These are phyloP conservation scores for Canavalia ensiformis DNA, from an alignment of 306 rosid species.

Conservation along the genomic window DNA sequence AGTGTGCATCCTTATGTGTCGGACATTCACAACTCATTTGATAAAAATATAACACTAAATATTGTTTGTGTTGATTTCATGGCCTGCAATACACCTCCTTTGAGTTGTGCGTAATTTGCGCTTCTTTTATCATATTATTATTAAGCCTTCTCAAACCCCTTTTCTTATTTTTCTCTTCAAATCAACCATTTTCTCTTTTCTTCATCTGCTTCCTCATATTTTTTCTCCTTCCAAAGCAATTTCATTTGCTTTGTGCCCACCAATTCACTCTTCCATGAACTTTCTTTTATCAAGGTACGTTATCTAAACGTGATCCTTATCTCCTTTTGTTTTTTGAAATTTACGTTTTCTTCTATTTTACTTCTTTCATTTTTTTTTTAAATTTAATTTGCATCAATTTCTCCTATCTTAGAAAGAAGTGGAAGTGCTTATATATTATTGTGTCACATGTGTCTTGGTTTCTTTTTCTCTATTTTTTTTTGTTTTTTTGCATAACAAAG, in stretches of 20 bases:
- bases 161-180: conserved; percentile 40
- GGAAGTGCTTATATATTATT: conserved; percentile 32
- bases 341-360: conserved; percentile 11
- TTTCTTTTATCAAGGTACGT: conserved; percentile 66
- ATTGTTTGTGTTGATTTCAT: conserved; percentile 43
- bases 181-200: neutral
- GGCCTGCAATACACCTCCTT: conserved; percentile 54
- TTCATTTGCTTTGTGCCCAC: conserved; percentile 41
- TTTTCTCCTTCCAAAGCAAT: conserved; percentile 37
- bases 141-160: conserved; percentile 9
- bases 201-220: neutral
- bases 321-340: conserved; percentile 23
- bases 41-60: conserved; percentile 36
- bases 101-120: conserved; percentile 48
- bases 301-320: conserved; percentile 27
- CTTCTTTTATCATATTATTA: conserved; percentile 15
- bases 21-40: conserved; percentile 22
- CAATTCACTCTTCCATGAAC: conserved; percentile 46
- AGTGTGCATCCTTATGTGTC: conserved; percentile 30
- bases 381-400: neutral
- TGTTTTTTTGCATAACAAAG: conserved; percentile 15
- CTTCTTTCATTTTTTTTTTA: neutral
- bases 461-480: neutral
- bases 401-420: neutral
- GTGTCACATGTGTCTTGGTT: conserved; percentile 21